phyloP scores from a whole-genome alignment of 345 rosid genomes.

The Turritis glabra region DNA sequence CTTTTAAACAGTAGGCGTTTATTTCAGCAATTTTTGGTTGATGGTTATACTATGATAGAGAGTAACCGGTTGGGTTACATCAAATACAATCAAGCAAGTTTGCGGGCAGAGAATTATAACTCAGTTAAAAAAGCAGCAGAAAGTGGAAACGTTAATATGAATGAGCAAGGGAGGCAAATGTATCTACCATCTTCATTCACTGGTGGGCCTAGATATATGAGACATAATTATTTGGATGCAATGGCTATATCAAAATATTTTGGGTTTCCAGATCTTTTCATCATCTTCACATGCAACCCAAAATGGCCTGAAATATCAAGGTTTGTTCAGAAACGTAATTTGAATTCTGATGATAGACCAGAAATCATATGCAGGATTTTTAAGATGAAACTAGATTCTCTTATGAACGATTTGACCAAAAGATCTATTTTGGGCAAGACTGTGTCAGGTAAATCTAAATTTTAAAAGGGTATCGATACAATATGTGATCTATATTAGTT shows the following conservation, averaged over 20 bases:
- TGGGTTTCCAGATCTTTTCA: background rate
- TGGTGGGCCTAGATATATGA: background rate
- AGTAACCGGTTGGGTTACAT: background rate
- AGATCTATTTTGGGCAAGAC: too few relatives aligned
- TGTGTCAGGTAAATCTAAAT: too few relatives aligned
- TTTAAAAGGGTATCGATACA: too few relatives aligned
- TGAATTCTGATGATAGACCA: background rate
- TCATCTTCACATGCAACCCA: background rate
- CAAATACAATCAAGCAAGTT: background rate
- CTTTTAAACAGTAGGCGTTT: background rate
- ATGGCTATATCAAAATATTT: background rate
- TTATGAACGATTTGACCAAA: background rate
- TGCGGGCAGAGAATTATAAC: background rate
- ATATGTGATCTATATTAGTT: too few relatives aligned
- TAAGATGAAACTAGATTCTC: background rate
- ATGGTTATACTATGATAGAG: background rate
- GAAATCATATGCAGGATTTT: too few relatives aligned
- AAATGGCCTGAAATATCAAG: background rate
- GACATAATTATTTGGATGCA: background rate
- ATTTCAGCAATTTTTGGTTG: background rate
- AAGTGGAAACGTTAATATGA: too few relatives aligned
- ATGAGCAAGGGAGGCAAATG: too few relatives aligned
- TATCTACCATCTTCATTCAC: background rate
- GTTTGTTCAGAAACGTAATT: background rate
- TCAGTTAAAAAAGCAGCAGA: background rate